Conservation (phyloP, 2,329 filamentous ascomycete species). For the Leptographium wingfieldii region DNA sequence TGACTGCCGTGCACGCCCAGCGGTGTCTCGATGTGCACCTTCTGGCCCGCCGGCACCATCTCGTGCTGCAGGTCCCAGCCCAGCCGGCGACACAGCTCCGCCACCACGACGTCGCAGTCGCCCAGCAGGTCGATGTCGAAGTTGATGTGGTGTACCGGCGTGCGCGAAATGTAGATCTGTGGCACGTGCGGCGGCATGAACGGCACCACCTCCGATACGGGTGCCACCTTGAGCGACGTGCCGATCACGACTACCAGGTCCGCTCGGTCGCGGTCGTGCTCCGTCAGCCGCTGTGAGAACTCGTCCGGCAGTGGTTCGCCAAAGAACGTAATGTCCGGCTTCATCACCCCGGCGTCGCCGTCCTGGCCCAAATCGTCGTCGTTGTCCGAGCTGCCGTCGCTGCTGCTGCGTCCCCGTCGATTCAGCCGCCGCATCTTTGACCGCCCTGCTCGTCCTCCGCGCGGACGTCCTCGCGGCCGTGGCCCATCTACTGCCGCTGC, state of each 20-base stretch:
- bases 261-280: conserved; percentile 64
- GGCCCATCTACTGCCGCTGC: not conserved
- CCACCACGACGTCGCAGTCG: conserved; percentile 82
- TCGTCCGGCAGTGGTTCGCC: conserved; percentile 76
- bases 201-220: conserved; percentile 82
- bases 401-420: conserved; percentile 26
- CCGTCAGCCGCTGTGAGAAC: conserved; percentile 70
- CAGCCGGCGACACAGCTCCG: conserved; percentile 69
- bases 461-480: conserved; percentile 1
- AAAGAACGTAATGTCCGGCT: conserved; percentile 97
- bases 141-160: conserved; percentile 76
- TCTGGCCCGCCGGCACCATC: conserved; percentile 62
- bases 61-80: conserved; percentile 72
- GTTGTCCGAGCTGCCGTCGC: conserved; percentile 29
- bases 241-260: conserved; percentile 94
- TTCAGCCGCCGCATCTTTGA: conserved; percentile 23
- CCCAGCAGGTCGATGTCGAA: conserved; percentile 96
- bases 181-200: conserved; percentile 68
- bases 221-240: conserved; percentile 88
- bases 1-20: conserved; percentile 31
- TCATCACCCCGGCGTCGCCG: conserved; percentile 69
- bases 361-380: conserved; percentile 41
- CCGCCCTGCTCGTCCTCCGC: conserved; percentile 13
- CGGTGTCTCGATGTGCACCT: conserved; percentile 40
- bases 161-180: conserved; percentile 80